Conservation (phyloP, 345 rosid species). For the Laguncularia racemosa region DNA sequence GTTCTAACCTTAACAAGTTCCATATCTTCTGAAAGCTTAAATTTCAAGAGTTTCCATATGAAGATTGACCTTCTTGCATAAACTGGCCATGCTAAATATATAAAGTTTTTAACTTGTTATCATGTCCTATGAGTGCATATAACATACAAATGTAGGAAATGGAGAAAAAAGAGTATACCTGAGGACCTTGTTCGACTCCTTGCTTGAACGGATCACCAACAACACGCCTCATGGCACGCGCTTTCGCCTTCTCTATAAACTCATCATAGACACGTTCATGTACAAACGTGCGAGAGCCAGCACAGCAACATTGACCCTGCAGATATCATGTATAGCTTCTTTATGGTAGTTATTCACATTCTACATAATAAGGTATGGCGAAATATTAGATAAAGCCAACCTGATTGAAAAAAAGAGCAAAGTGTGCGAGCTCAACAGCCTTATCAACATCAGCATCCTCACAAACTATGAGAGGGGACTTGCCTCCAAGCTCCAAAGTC, state of each 20-base stretch:
- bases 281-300: constrained; percentile 92
- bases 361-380: not conserved
- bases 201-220: constrained; percentile 93
- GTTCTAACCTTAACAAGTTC: too few species aligned
- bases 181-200: constrained; percentile 95
- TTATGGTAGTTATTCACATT: not conserved
- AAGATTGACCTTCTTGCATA: not conserved
- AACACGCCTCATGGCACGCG: constrained; percentile 62
- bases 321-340: not conserved
- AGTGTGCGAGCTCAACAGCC: constrained; percentile 91
- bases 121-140: not conserved
- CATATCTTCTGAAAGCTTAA: too few species aligned
- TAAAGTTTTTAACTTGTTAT: not conserved
- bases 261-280: constrained; percentile 83
- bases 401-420: constrained; percentile 94
- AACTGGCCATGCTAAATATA: not conserved
- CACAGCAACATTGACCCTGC: constrained; percentile 97
- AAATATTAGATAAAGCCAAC: constrained; percentile 17
- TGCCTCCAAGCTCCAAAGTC: constrained; percentile 93
- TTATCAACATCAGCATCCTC: constrained; percentile 85
- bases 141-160: not conserved
- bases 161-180: constrained; percentile 19
- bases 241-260: constrained; percentile 79
- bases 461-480: constrained; percentile 85
- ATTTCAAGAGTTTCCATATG: too few species aligned